Base-by-base conservation (phyloP, 352 stramenopile species). In the Phytophthora citricola region DNA sequence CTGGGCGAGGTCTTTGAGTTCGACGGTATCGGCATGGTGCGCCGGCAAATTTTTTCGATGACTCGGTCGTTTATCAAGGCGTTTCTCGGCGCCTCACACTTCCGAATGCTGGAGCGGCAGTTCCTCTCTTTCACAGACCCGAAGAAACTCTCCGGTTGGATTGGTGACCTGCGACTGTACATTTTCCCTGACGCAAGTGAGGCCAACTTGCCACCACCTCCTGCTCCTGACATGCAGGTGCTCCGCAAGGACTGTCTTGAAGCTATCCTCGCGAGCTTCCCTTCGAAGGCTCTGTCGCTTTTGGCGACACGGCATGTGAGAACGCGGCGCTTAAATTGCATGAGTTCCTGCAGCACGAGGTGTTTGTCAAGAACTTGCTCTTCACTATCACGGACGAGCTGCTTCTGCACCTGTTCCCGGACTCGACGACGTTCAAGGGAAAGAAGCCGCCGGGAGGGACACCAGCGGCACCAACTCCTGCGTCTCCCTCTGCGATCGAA, bases 361-460 rank as follows among this genome's bases (percentile, higher is more conserved):
- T 91, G n/a, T 90, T 94, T 64, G 78, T 94, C 34, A 94, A 94
- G 75, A 96, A 94, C 56, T 55, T 96, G 52, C 52, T 91, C 27
- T 94, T 94, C 58, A 93, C 78, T 63, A 73, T 94, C 56, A 71
- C 76, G 40, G 88, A 94, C 67, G 85, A 93, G 56, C 64, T 94
- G 51, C 73, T 93, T 40, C 68, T 87, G 52, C 83, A 91, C 38
- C 64, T 96, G 44, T 96, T 94, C 47, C 85, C 85, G 1, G 79
- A 96, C 27, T 83, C 75, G 20, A 72, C 58, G 44, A 68, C 73
- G 1, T 91, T 80, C 58, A 83, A 80, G 43, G 62, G 68, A 66
- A 89, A 82, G 56, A 64, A 68, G 22, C 8, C 24, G 32, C 3
- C 56, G 22, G 31, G 24, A 58, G 43, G 38, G 34, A 59, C 47